A percentile compares a stretch with the other conserved stretches of the same genome.
Evolutionary conservation across 495 filamentous ascomycete species (phyloP).

Genomic region (Penicillium samsonianum): DNA sequence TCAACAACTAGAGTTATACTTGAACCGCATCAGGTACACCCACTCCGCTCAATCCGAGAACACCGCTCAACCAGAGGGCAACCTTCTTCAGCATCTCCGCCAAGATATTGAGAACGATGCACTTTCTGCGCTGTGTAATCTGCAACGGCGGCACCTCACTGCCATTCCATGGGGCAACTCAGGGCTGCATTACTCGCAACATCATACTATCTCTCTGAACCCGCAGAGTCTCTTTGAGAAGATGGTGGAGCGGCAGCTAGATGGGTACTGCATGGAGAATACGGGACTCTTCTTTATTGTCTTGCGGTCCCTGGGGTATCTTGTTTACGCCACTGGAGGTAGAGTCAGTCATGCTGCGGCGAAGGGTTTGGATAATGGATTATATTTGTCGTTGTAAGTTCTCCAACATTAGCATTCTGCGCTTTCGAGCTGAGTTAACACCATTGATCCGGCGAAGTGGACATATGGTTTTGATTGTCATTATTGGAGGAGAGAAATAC

Average conservation of each 20-base stretch:
- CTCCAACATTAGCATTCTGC: background rate
- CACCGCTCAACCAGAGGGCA: slow-evolving; percentile 1
- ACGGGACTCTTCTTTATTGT: slow-evolving; percentile 64
- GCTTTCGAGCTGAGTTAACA: background rate
- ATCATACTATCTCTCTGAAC: slow-evolving; percentile 57
- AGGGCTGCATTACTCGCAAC: slow-evolving; percentile 55
- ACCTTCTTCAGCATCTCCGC: slow-evolving; percentile 26
- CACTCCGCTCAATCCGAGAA: slow-evolving; percentile 10
- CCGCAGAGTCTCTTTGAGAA: slow-evolving; percentile 63
- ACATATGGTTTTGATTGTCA: slow-evolving; percentile 72
- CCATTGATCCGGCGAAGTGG: slow-evolving; percentile 16
- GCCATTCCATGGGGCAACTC: slow-evolving; percentile 73
- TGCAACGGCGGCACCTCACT: slow-evolving; percentile 51
- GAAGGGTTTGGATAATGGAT: slow-evolving; percentile 23
- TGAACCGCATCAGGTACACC: slow-evolving; percentile 36
- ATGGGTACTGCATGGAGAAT: slow-evolving; percentile 80
- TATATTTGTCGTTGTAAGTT: slow-evolving; percentile 32
- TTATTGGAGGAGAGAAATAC: slow-evolving; percentile 53
- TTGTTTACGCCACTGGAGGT: slow-evolving; percentile 53
- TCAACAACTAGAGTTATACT: slow-evolving; percentile 36
- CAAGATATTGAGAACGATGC: slow-evolving; percentile 25
- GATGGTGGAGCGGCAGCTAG: slow-evolving; percentile 62
- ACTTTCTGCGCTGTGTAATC: slow-evolving; percentile 26
- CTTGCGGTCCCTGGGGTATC: slow-evolving; percentile 61
- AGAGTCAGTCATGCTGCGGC: slow-evolving; percentile 35